Conservation (phyloP, 2,329 filamentous ascomycete genomes). For the Graphiopsis chlorocephala region DNA sequence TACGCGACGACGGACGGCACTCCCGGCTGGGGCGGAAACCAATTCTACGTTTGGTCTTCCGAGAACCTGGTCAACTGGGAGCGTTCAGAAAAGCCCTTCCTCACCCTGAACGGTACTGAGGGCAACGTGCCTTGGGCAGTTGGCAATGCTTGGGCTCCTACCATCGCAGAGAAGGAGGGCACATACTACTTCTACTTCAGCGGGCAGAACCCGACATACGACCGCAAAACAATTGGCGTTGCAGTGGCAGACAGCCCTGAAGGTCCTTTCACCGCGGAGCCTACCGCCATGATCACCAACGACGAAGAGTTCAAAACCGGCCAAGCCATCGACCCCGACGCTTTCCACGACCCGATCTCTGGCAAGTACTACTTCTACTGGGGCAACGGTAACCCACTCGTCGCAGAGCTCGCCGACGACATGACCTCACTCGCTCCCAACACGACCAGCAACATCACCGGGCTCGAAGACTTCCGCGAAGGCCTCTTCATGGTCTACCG, state of each 20-base stretch:
- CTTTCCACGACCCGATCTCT: conserved; percentile 26
- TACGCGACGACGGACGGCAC: conserved; percentile 49
- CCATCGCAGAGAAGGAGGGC: conserved; percentile 25
- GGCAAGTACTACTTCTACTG: conserved; percentile 31
- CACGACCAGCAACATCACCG: conserved; percentile 36
- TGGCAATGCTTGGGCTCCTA: conserved; percentile 39
- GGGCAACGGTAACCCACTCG: conserved; percentile 42
- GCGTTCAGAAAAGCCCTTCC: conserved; percentile 41
- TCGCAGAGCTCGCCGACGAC: conserved; percentile 46
- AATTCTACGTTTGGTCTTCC: conserved; percentile 51
- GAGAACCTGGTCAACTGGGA: conserved; percentile 45
- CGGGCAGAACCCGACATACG: conserved; percentile 30
- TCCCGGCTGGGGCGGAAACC: conserved; percentile 45
- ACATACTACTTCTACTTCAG: conserved; percentile 35
- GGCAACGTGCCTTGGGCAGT: conserved; percentile 41
- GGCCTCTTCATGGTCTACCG: conserved; percentile 46
- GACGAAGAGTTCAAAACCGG: conserved; percentile 24
- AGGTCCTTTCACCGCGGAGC: conserved; percentile 29
- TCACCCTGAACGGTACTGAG: conserved; percentile 45
- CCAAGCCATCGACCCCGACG: conserved; percentile 31
- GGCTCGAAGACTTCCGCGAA: conserved; percentile 46
- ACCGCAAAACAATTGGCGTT: conserved; percentile 31
- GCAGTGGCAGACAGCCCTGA: conserved; percentile 26
- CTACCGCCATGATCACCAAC: conserved; percentile 29
- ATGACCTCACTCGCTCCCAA: conserved; percentile 46